Evolutionary conservation across 352 stramenopile species (phyloP).

Genomic region (Pythium inflatum): DNA sequence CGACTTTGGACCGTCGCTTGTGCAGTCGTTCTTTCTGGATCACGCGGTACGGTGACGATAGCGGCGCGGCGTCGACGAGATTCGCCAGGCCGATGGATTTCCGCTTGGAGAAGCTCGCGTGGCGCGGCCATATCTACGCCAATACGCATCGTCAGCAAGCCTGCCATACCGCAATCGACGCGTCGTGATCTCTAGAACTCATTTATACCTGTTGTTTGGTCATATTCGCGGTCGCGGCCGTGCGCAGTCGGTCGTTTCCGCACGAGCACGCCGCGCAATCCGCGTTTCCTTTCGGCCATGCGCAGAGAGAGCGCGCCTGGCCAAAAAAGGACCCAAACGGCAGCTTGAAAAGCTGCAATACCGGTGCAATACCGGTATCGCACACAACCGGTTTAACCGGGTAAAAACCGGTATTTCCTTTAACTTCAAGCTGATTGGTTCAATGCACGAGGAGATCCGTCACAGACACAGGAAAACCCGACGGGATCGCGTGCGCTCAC

Average conservation of each 20-base stretch:
- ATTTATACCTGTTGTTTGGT: slow-evolving; percentile 18
- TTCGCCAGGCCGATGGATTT: slow-evolving; percentile 33
- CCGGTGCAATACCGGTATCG: slow-evolving; percentile 21
- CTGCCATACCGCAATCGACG: neutral
- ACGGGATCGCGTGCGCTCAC: no score
- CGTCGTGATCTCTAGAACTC: neutral
- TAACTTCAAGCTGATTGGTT: slow-evolving; percentile 36
- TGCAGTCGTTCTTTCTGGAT: neutral
- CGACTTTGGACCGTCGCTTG: no score
- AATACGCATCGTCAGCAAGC: neutral
- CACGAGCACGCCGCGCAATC: neutral
- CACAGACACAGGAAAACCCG: no score
- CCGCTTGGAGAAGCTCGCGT: slow-evolving; percentile 15
- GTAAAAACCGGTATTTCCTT: neutral
- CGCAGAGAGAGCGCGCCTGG: no score
- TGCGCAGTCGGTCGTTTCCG: no score
- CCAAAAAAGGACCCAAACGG: slow-evolving; percentile 19
- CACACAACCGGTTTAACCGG: slow-evolving; percentile 1
- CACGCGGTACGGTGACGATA: neutral
- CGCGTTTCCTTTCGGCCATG: neutral
- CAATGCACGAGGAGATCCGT: slow-evolving; percentile 22
- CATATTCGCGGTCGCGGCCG: neutral
- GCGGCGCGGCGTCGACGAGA: slow-evolving; percentile 25
- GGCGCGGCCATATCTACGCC: slow-evolving; percentile 2
- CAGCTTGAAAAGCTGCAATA: slow-evolving; percentile 28